phyloP scores from a whole-genome alignment of 177 flowering plant genomes.

The Vitis hybrid region DNA sequence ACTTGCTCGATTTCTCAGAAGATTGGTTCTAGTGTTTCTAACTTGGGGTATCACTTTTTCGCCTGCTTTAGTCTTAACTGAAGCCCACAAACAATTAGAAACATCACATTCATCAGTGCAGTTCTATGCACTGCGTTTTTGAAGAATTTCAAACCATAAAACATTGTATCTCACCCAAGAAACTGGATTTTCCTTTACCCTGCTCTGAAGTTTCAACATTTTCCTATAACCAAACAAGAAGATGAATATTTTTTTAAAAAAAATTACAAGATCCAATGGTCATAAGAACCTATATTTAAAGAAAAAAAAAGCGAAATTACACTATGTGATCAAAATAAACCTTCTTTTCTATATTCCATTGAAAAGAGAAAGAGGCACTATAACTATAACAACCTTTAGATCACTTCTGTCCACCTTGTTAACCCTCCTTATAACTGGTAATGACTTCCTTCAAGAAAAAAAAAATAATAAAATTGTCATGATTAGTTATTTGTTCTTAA shows the following conservation, averaged over 20 bases:
- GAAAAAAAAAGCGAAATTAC: not conserved
- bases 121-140: not conserved
- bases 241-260: not conserved
- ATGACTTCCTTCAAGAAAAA: constrained; percentile 52
- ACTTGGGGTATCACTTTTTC: constrained; percentile 28
- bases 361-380: not conserved
- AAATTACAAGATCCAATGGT: not conserved
- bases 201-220: constrained; percentile 27
- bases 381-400: constrained; percentile 23
- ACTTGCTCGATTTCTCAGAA: constrained; percentile 42
- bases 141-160: not conserved
- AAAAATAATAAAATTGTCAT: constrained; percentile 3
- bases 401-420: constrained; percentile 22
- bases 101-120: not conserved
- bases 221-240: constrained; percentile 28
- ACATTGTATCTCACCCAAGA: constrained; percentile 26
- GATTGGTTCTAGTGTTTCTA: constrained; percentile 30
- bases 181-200: constrained; percentile 21
- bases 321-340: too few relatives aligned
- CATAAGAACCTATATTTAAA: not conserved
- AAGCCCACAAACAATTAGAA: constrained; percentile 13
- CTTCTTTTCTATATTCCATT: too few relatives aligned
- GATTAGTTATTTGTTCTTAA: not conserved
- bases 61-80: constrained; percentile 43
- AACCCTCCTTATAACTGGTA: constrained; percentile 41